phyloP scores from a whole-genome alignment of 2,329 filamentous ascomycete genomes.

The Moelleriella libera region DNA sequence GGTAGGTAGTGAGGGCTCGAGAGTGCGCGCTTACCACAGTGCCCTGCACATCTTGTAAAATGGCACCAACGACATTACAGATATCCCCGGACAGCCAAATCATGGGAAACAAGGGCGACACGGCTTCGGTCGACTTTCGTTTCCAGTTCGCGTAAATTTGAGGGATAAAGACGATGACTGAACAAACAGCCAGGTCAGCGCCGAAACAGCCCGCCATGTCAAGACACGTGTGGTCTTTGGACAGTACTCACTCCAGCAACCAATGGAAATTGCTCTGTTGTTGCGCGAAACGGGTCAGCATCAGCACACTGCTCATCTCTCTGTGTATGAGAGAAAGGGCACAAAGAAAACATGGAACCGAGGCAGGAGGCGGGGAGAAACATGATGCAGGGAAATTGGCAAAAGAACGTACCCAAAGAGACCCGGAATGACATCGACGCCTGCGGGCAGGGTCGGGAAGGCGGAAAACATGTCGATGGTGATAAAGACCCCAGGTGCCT shows the following conservation, averaged over 20 bases:
- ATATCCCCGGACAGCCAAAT: conserved; percentile 91
- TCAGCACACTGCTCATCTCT: not conserved
- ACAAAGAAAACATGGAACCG: too few relatives aligned
- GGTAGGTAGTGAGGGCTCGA: not conserved
- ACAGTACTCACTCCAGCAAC: conserved; percentile 56
- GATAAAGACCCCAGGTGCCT: too few relatives aligned
- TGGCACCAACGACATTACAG: conserved; percentile 89
- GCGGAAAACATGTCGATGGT: too few relatives aligned
- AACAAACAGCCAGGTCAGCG: not conserved
- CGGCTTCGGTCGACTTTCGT: conserved; percentile 68
- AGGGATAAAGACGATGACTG: conserved; percentile 86
- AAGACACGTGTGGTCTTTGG: not conserved
- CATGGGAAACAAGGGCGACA: conserved; percentile 83
- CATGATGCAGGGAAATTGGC: too few relatives aligned
- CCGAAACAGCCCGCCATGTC: not conserved
- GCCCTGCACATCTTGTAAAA: conserved; percentile 79
- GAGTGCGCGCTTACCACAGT: conserved; percentile 53
- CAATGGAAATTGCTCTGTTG: conserved; percentile 77
- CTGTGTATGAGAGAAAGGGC: too few relatives aligned
- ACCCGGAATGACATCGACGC: too few relatives aligned
- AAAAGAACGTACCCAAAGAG: too few relatives aligned
- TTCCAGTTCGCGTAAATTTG: conserved; percentile 95
- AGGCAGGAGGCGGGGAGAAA: too few relatives aligned
- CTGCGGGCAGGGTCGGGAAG: too few relatives aligned
- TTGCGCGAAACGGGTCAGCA: not conserved